A percentile compares a stretch with the other conserved stretches of the same genome.
These are phyloP conservation scores for Blumeria hordei DNA, from an alignment of 2,329 filamentous ascomycete species.

Conservation along the genomic window DNA sequence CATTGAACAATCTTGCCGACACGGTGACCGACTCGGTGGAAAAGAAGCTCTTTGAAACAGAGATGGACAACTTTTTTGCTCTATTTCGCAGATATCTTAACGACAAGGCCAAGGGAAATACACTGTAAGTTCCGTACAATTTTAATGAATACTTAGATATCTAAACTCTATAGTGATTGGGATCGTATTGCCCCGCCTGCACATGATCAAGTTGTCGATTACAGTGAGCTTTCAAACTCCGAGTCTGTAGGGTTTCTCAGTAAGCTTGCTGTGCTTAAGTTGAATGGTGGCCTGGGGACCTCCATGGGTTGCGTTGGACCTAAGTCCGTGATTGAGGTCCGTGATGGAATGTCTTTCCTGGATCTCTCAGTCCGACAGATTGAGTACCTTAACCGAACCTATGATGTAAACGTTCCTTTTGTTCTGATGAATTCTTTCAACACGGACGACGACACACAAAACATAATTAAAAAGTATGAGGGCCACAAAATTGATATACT, in stretches of 20 bases:
- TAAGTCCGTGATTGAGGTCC: slow-evolving; percentile 98
- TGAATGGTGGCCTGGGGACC: slow-evolving; percentile 96
- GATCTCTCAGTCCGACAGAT: slow-evolving; percentile 97
- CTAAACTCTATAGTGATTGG: slow-evolving; percentile 45
- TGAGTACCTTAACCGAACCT: slow-evolving; percentile 96
- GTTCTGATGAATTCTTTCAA: slow-evolving; percentile 99
- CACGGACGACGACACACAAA: slow-evolving; percentile 90
- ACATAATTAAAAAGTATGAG: slow-evolving; percentile 99
- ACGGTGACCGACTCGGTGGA: slow-evolving; percentile 59
- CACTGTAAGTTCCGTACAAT: slow-evolving; percentile 28
- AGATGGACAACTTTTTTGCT: slow-evolving; percentile 99
- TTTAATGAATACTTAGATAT: slow-evolving; percentile 3
- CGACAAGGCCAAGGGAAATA: slow-evolving; percentile 95
- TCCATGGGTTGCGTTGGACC: slow-evolving; percentile 98
- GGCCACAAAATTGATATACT: slow-evolving; percentile 98
- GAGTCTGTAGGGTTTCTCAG: slow-evolving; percentile 85
- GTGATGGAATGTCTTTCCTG: slow-evolving; percentile 99
- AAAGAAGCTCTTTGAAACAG: slow-evolving; percentile 91
- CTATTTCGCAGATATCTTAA: slow-evolving; percentile 96
- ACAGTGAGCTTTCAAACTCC: slow-evolving; percentile 68
- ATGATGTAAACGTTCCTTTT: slow-evolving; percentile 91
- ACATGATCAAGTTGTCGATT: slow-evolving; percentile 82
- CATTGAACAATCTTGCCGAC: slow-evolving; percentile 77
- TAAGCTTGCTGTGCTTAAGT: slow-evolving; percentile 96
- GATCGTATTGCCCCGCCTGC: slow-evolving; percentile 88